Evolutionary conservation across 2,329 filamentous ascomycete genomes (phyloP).

Genomic region (Leptographium lundbergii): DNA sequence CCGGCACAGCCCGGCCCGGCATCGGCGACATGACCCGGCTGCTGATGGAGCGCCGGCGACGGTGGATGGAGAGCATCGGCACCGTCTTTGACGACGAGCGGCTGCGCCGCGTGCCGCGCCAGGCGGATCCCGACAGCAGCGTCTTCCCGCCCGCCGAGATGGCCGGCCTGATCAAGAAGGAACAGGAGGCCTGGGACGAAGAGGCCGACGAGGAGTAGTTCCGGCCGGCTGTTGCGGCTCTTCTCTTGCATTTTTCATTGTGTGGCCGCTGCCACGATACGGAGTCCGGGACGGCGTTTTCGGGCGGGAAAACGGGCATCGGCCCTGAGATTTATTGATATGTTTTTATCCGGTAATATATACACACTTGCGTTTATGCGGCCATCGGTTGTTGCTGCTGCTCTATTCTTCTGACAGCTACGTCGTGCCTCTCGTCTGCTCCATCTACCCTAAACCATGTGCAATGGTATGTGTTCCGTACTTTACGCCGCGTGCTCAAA

Average conservation of each 20-base stretch:
- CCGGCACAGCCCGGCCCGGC: constrained; percentile 56
- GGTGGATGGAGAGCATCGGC: constrained; percentile 86
- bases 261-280: background rate
- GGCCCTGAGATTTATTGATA: background rate
- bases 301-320: too few relatives aligned
- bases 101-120: constrained; percentile 57
- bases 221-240: background rate
- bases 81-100: constrained; percentile 80
- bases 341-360: too few relatives aligned
- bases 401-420: too few relatives aligned
- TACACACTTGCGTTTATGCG: too few relatives aligned
- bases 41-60: constrained; percentile 78
- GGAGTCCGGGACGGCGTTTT: too few relatives aligned
- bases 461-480: background rate
- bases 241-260: background rate
- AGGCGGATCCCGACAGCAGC: constrained; percentile 47
- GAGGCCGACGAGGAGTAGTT: constrained; percentile 53
- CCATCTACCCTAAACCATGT: background rate
- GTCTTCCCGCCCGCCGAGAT: constrained; percentile 67
- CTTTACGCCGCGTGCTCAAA: background rate
- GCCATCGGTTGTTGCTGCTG: too few relatives aligned
- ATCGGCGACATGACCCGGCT: constrained; percentile 87
- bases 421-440: background rate
- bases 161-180: constrained; percentile 59
- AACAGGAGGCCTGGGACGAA: constrained; percentile 72